These are phyloP conservation scores for Cryoendolithus antarcticus DNA, from an alignment of 2,329 filamentous ascomycete species.

Conservation along the genomic window DNA sequence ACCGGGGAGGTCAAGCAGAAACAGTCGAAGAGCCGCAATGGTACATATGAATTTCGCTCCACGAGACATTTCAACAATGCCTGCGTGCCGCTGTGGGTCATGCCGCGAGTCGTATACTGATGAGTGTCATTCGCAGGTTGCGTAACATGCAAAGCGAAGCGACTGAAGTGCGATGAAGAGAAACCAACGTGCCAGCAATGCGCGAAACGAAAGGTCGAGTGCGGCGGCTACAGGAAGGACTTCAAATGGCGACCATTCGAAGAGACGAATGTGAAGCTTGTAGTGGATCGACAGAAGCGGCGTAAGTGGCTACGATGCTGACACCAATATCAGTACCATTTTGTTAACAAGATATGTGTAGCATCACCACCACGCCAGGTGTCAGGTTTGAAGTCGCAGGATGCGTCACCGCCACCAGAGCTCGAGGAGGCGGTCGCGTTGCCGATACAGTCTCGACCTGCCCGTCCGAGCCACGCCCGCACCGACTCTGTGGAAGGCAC, in stretches of 20 bases:
- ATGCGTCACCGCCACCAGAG: no score
- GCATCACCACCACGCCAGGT: constrained; percentile 10
- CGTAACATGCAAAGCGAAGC: constrained; percentile 60
- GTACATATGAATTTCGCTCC: constrained; percentile 33
- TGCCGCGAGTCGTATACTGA: constrained; percentile 9
- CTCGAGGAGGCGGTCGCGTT: no score
- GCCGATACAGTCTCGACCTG: no score
- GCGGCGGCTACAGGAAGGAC: constrained; percentile 62
- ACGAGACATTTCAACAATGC: constrained; percentile 3
- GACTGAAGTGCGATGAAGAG: constrained; percentile 61
- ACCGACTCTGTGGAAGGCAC: no score
- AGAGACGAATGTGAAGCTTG: constrained; percentile 44
- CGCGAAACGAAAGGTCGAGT: constrained; percentile 49
- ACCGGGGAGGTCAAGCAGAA: constrained; percentile 44
- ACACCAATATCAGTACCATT: background rate
- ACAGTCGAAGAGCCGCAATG: constrained; percentile 64
- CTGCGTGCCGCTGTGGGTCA: background rate
- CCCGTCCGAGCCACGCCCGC: no score
- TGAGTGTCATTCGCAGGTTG: constrained; percentile 40
- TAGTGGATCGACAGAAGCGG: constrained; percentile 36
- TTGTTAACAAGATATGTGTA: constrained; percentile 5
- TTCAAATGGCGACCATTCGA: constrained; percentile 65
- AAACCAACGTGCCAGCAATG: constrained; percentile 59
- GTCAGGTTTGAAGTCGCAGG: constrained; percentile 1
- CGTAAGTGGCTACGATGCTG: constrained; percentile 15